Evolutionary conservation across 208 protist species (phyloP), one percentile per base, ranked within the genome.

Genomic region (Phytomonas sp.): DNA sequence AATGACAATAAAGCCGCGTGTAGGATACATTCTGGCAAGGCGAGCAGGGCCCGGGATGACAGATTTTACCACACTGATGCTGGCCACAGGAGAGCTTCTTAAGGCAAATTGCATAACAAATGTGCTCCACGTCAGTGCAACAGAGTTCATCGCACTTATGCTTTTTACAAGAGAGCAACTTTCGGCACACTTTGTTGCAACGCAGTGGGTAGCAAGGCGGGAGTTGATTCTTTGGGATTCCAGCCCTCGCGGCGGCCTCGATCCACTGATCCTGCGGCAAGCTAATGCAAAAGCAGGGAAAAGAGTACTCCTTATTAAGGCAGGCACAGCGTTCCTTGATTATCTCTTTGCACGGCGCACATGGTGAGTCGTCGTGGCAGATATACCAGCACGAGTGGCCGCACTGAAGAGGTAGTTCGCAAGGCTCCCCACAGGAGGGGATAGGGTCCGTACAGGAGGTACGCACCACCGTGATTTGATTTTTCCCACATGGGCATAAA

Each of bases 1-100:
- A 98, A 31, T 83, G 75, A 79, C 94, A 98, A 70, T 86, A 92
- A 46, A 97, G 78, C 4, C 86, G 83, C 63, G 95, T 81, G 75
- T 93, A 97, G 26, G 78, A 83, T 43, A 73, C 76, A 26, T 85
- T 63, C 32, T 66, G 51, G 76, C 94, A 98, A 28, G 85, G 83
- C 2, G 73, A 75, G 68, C 94, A 98, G 1, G 71, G 61, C 0
- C 91, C 90, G n/a, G 69, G 71, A 73, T 98, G 94, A 72, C 94
- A 98, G 5, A 92, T 77, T 68, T 81, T 76, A 30, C 82, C 83
- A 65, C 94, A 98, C 64, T 73, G 67, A 66, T 98, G 94, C 34
- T 29, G 66, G 2, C 91, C 91, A 72, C 94, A 98, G 2, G 75
- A 15, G 3, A 96, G 80, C 65, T 88, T 85, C 72, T 91, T 91